These are phyloP conservation scores for Nepenthes mirabilis DNA, from an alignment of 148 eudicot species.

Conservation along the genomic window DNA sequence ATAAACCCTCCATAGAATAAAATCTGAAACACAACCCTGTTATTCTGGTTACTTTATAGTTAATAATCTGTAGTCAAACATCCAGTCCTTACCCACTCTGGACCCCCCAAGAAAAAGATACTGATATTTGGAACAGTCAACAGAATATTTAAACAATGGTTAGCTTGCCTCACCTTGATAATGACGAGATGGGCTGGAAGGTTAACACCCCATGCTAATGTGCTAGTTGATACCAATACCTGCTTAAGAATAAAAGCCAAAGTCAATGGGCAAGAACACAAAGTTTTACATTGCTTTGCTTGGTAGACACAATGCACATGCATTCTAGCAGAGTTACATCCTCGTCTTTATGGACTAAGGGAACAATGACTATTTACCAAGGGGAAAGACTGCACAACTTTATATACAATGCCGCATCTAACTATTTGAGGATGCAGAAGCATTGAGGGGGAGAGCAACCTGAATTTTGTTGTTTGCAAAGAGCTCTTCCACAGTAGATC, in stretches of 20 bases:
- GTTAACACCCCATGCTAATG: conserved; percentile 99
- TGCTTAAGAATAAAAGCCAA: conserved; percentile 13
- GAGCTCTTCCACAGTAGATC: conserved; percentile 89
- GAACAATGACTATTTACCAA: neutral
- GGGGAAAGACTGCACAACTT: neutral
- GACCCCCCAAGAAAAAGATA: too few relatives aligned
- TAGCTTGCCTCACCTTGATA: conserved; percentile 59
- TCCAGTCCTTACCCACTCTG: too few relatives aligned
- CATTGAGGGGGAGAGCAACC: conserved; percentile 21
- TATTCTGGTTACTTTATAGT: too few relatives aligned
- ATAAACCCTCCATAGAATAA: too few relatives aligned
- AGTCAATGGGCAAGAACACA: neutral
- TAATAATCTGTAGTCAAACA: too few relatives aligned
- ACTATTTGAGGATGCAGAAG: neutral
- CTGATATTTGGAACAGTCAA: too few relatives aligned
- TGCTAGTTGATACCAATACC: conserved; percentile 97
- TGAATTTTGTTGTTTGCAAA: conserved; percentile 97
- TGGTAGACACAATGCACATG: neutral
- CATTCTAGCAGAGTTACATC: neutral
- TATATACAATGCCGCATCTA: neutral
- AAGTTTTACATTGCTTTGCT: too few relatives aligned
- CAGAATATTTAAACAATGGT: neutral
- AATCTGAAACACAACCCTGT: too few relatives aligned
- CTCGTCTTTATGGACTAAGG: too few relatives aligned
- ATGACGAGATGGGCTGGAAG: conserved; percentile 99